Evolutionary conservation across 768 basidiomycete species (phyloP).

Genomic region (Pleurotus sapidus): DNA sequence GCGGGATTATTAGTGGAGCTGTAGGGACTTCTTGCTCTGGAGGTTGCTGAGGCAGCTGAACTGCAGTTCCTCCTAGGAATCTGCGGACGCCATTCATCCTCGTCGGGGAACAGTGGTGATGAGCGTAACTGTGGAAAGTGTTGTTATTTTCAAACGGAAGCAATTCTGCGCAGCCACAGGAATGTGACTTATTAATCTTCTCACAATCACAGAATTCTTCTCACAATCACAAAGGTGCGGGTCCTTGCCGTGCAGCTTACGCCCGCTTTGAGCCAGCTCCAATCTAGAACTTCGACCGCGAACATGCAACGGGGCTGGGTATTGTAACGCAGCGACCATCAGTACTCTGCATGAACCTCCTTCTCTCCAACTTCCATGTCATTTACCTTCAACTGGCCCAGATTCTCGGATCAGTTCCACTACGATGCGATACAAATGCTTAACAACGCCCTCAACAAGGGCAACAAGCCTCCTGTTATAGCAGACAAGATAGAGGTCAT

Average conservation of each 20-base stretch:
- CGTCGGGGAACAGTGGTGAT: conserved; percentile 9
- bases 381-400: conserved; percentile 94
- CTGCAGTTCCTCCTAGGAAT: conserved; percentile 45
- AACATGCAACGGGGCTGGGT: neutral
- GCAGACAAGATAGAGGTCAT: conserved; percentile 97
- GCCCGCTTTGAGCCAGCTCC: neutral
- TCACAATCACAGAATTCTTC: neutral
- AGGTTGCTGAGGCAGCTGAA: conserved; percentile 26
- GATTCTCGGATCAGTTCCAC: conserved; percentile 96
- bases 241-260: neutral
- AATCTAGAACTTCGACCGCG: neutral
- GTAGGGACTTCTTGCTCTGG: conserved; percentile 17
- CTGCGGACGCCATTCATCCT: conserved; percentile 73
- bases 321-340: neutral
- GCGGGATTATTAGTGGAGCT: conserved; percentile 20
- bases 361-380: conserved; percentile 49
- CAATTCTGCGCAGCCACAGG: neutral
- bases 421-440: conserved; percentile 96
- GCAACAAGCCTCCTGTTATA: conserved; percentile 95
- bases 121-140: neutral
- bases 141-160: conserved; percentile 1
- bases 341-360: neutral
- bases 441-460: conserved; percentile 95
- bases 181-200: neutral
- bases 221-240: neutral